Evolutionary conservation across 2,329 filamentous ascomycete species (phyloP).

Genomic region (Amphichorda felina): DNA sequence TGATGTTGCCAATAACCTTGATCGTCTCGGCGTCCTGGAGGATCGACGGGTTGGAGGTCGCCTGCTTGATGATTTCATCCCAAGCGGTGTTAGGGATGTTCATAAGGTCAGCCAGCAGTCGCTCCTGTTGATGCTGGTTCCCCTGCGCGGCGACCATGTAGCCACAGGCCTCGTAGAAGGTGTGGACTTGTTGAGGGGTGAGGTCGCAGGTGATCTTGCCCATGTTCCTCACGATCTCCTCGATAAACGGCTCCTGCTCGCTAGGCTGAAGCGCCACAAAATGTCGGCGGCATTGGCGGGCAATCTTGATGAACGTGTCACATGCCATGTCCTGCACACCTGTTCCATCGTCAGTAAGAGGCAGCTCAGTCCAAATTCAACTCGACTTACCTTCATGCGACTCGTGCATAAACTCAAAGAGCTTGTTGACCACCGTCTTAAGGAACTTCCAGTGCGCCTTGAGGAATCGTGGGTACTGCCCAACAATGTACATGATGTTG

Average conservation of each 20-base stretch:
- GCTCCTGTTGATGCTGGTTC: conserved; percentile 86
- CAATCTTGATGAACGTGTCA: conserved; percentile 99
- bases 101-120: conserved; percentile 87
- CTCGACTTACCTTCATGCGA: conserved; percentile 72
- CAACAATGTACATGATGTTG: conserved; percentile 99
- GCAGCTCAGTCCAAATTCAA: background rate
- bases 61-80: conserved; percentile 87
- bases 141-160: conserved; percentile 99
- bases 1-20: conserved; percentile 98
- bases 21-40: conserved; percentile 90
- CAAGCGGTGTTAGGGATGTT: conserved; percentile 84
- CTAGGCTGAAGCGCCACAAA: conserved; percentile 94
- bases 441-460: conserved; percentile 99
- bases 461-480: conserved; percentile 93
- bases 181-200: conserved; percentile 93
- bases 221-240: conserved; percentile 94
- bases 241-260: conserved; percentile 92
- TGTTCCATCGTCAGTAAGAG: conserved; percentile 17
- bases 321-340: conserved; percentile 99
- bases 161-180: conserved; percentile 96
- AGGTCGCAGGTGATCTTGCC: conserved; percentile 92
- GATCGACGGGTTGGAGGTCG: conserved; percentile 73
- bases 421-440: conserved; percentile 98
- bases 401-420: conserved; percentile 99
- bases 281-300: conserved; percentile 92